Percentiles rank a stretch among this genome's conserved stretches.
Evolutionary conservation across 768 basidiomycete species (phyloP).

Genomic region (Mycena rebaudengoi): DNA sequence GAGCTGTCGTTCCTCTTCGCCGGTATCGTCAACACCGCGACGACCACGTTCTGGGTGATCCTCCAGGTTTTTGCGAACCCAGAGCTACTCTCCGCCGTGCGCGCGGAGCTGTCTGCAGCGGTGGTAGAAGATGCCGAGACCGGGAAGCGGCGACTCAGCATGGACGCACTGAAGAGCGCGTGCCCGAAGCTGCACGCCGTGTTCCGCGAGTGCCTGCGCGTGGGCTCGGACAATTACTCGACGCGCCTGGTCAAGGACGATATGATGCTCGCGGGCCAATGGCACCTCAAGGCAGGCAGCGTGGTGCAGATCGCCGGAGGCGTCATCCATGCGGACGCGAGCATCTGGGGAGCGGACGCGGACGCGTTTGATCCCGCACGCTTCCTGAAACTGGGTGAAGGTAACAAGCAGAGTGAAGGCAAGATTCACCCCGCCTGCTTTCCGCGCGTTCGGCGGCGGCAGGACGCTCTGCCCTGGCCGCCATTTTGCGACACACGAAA

Average conservation of each 20-base stretch:
- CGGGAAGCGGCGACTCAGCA: background rate
- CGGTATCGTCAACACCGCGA: constrained; percentile 24
- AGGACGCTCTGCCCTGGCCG: constrained; percentile 26
- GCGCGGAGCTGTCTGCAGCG: constrained; percentile 3
- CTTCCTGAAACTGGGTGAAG: constrained; percentile 8
- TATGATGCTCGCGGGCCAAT: constrained; percentile 13
- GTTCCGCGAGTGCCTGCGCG: constrained; percentile 23
- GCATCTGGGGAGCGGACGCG: constrained; percentile 18
- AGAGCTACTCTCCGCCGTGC: constrained; percentile 14
- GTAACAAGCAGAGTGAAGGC: background rate
- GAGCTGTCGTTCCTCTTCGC: constrained; percentile 26
- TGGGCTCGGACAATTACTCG: constrained; percentile 23
- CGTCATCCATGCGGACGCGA: constrained; percentile 20
- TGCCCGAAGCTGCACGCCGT: constrained; percentile 20
- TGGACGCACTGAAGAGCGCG: constrained; percentile 13
- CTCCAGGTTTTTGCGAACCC: constrained; percentile 17
- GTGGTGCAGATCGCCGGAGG: constrained; percentile 25
- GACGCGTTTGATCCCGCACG: constrained; percentile 17
- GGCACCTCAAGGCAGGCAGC: constrained; percentile 9
- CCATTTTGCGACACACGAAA: constrained; percentile 24
- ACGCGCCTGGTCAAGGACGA: constrained; percentile 17
- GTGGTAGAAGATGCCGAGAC: background rate
- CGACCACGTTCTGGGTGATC: constrained; percentile 21
- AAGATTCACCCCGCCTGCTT: constrained; percentile 25
- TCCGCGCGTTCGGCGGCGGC: constrained; percentile 26